Percentiles rank a stretch among this genome's conserved stretches.
These are phyloP conservation scores for Aspergillus biplanus DNA, from an alignment of 495 filamentous ascomycete species.

Conservation along the genomic window DNA sequence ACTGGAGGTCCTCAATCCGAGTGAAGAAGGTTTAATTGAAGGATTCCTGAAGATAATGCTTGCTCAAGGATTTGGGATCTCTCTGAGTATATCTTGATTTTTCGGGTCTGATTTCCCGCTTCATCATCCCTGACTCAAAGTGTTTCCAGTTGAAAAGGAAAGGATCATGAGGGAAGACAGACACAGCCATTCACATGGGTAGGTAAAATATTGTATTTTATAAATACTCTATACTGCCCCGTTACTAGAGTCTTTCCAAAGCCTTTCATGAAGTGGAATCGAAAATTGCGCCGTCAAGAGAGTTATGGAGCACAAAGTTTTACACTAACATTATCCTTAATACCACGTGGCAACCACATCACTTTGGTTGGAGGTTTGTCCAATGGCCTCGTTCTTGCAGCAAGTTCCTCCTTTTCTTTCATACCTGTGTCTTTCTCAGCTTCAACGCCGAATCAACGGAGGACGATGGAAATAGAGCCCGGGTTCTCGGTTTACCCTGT, in stretches of 20 bases:
- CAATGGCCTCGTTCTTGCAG: background rate
- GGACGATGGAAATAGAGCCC: no score
- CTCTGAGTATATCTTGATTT: background rate
- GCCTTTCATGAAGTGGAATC: background rate
- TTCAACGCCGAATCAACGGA: background rate
- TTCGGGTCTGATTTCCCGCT: background rate
- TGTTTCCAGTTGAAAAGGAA: no score
- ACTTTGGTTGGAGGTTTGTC: background rate
- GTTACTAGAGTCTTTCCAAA: no score
- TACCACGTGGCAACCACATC: conserved; percentile 20
- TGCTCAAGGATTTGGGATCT: background rate
- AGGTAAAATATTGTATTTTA: no score
- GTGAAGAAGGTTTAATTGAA: background rate
- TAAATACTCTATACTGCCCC: no score
- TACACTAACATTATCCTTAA: conserved; percentile 18
- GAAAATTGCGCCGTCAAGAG: background rate
- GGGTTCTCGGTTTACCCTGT: no score
- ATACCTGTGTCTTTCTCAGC: background rate
- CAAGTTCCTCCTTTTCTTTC: background rate
- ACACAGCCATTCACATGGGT: no score
- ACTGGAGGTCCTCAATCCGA: no score
- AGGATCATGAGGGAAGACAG: no score
- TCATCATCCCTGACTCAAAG: no score
- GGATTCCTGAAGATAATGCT: conserved; percentile 1
- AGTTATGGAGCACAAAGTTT: conserved; percentile 19